Conservation (phyloP, 371 early-diverging fungal species). For the Zychaea mexicana region DNA sequence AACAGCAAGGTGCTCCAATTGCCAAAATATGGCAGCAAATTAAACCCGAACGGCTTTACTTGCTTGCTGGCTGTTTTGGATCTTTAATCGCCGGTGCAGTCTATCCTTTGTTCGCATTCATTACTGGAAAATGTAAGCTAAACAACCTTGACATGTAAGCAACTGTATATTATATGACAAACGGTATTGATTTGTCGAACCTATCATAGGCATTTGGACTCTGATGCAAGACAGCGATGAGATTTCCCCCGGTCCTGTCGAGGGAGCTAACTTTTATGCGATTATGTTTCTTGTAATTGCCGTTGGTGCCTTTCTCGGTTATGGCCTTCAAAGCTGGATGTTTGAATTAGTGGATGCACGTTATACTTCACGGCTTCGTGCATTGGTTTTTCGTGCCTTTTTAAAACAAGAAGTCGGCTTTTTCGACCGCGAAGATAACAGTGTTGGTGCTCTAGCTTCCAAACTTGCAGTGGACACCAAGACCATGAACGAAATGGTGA, state of each 20-base stretch:
- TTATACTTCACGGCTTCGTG: conserved; percentile 65
- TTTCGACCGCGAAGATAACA: conserved; percentile 85
- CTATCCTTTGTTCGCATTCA: too few species aligned
- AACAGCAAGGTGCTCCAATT: conserved; percentile 45
- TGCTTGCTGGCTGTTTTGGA: conserved; percentile 39
- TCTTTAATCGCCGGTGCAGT: too few species aligned
- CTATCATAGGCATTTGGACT: too few species aligned
- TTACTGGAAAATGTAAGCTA: too few species aligned
- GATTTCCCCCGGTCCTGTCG: conserved; percentile 36
- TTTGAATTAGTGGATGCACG: conserved; percentile 60
- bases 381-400: conserved; percentile 58
- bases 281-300: conserved; percentile 76
- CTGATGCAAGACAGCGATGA: too few species aligned
- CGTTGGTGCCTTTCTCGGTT: conserved; percentile 49
- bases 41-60: conserved; percentile 33
- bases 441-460: conserved; percentile 82
- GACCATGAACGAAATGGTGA: conserved; percentile 68
- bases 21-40: conserved; percentile 30
- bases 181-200: too few species aligned
- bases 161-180: too few species aligned
- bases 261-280: conserved; percentile 72
- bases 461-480: conserved; percentile 84
- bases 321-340: conserved; percentile 35
- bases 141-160: too few species aligned
- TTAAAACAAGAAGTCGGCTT: conserved; percentile 85